Evolutionary conservation across 78 protist species (phyloP).

Genomic region (Parvularia atlantis): DNA sequence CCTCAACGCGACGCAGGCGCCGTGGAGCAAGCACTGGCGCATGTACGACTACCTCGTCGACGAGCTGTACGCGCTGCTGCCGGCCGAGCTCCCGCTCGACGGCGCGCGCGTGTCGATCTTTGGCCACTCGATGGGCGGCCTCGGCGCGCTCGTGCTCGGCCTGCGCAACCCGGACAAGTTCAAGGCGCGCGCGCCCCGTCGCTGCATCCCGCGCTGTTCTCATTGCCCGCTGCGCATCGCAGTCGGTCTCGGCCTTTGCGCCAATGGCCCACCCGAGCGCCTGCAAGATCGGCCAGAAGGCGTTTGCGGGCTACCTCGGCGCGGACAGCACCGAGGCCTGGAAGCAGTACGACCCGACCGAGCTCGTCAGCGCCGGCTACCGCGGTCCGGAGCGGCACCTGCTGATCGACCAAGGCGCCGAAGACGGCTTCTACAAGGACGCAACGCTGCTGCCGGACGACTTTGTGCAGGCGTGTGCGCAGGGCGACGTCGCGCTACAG

Average conservation of each 20-base stretch:
- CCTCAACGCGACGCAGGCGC: constrained; percentile 64
- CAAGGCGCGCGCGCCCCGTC: not conserved
- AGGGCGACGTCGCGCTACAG: not conserved
- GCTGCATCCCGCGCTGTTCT: constrained; percentile 4
- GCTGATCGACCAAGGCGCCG: constrained; percentile 62
- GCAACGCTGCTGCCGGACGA: constrained; percentile 14
- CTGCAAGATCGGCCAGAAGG: constrained; percentile 57
- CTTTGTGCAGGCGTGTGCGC: not conserved
- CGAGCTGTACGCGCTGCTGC: constrained; percentile 61
- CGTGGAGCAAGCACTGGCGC: constrained; percentile 50
- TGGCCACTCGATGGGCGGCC: constrained; percentile 86
- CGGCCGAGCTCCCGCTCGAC: constrained; percentile 1
- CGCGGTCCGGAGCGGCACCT: constrained; percentile 28
- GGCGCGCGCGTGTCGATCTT: not conserved
- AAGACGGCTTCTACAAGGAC: constrained; percentile 33
- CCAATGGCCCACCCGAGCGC: constrained; percentile 76
- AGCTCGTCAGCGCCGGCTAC: constrained; percentile 13
- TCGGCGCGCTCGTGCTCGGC: constrained; percentile 70
- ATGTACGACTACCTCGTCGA: constrained; percentile 74
- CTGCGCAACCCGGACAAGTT: constrained; percentile 47
- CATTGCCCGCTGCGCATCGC: not conserved
- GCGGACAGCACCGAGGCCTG: constrained; percentile 20
- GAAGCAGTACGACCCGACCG: constrained; percentile 41
- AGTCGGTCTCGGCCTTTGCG: constrained; percentile 77
- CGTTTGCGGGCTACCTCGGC: constrained; percentile 71